These are phyloP conservation scores for Septoria linicola DNA, from an alignment of 2,329 filamentous ascomycete species.

Conservation along the genomic window DNA sequence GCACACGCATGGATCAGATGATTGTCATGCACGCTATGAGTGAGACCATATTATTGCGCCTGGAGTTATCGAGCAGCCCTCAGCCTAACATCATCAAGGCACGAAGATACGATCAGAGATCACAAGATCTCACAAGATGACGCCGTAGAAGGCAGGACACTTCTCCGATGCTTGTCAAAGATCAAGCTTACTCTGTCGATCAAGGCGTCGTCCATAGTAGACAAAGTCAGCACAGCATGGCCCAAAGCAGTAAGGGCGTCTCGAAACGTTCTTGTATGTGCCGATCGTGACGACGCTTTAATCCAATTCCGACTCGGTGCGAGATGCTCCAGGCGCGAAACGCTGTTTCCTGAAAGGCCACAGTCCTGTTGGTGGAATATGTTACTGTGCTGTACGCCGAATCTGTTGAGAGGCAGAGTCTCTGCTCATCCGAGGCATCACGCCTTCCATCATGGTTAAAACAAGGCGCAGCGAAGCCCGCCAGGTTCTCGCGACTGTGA, in stretches of 20 bases:
- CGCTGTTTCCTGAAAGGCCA: not conserved
- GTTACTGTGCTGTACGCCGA: constrained; percentile 3
- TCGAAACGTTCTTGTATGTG: not conserved
- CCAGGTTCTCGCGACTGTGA: not conserved
- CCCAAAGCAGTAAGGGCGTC: not conserved
- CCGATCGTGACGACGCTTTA: constrained; percentile 1
- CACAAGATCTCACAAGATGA: no score
- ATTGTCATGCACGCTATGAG: no score
- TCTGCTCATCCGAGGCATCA: not conserved
- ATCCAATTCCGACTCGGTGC: constrained; percentile 5
- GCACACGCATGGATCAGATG: no score
- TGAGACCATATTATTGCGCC: no score
- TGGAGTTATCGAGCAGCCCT: no score
- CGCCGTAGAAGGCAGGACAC: not conserved
- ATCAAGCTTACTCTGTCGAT: not conserved
- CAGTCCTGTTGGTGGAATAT: constrained; percentile 16
- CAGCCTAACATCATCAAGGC: no score
- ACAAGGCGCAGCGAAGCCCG: not conserved
- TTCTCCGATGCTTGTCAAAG: not conserved
- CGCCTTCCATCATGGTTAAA: not conserved
- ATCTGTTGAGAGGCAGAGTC: constrained; percentile 5
- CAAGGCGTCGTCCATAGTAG: not conserved
- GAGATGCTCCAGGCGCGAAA: constrained; percentile 11
- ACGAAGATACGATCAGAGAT: no score
- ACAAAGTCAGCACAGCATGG: not conserved